Evolutionary conservation across 2,329 filamentous ascomycete genomes (phyloP).

Genomic region (Phaeophleospora eucalypticola): DNA sequence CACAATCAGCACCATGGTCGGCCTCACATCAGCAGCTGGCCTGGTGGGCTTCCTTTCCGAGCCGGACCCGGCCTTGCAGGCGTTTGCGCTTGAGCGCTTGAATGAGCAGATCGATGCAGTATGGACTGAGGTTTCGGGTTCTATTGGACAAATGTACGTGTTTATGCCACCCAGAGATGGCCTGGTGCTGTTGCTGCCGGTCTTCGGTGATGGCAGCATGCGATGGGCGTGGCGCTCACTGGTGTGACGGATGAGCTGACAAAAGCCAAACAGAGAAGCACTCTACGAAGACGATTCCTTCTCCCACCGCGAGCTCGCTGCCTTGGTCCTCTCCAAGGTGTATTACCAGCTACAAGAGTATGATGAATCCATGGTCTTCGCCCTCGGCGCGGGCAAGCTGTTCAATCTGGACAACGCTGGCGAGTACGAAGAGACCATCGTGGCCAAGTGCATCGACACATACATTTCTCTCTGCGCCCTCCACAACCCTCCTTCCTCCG

Average conservation of each 20-base stretch:
- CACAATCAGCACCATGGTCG: conserved; percentile 63
- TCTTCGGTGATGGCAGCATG: conserved; percentile 1
- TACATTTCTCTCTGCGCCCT: conserved; percentile 79
- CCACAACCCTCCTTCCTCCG: conserved; percentile 48
- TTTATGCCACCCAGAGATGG: background rate
- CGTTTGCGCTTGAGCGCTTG: conserved; percentile 90
- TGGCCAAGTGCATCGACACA: conserved; percentile 94
- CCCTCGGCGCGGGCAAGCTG: conserved; percentile 86
- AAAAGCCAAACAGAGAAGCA: conserved; percentile 64
- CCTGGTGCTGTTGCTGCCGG: background rate
- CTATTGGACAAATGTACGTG: conserved; percentile 86
- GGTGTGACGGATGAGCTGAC: conserved; percentile 15
- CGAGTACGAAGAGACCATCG: conserved; percentile 98
- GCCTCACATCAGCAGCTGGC: conserved; percentile 88
- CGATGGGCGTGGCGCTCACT: background rate
- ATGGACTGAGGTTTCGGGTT: conserved; percentile 94
- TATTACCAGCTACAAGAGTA: conserved; percentile 99
- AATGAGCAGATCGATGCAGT: conserved; percentile 96
- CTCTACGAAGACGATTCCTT: conserved; percentile 96
- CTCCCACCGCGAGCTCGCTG: conserved; percentile 87
- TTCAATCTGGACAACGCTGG: conserved; percentile 88
- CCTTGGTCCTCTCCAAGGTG: conserved; percentile 91
- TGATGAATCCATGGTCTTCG: conserved; percentile 98
- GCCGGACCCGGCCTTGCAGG: conserved; percentile 87
- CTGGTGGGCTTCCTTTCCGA: conserved; percentile 93